phyloP scores from a whole-genome alignment of 2,329 filamentous ascomycete genomes.

The Fusarium tupiense region DNA sequence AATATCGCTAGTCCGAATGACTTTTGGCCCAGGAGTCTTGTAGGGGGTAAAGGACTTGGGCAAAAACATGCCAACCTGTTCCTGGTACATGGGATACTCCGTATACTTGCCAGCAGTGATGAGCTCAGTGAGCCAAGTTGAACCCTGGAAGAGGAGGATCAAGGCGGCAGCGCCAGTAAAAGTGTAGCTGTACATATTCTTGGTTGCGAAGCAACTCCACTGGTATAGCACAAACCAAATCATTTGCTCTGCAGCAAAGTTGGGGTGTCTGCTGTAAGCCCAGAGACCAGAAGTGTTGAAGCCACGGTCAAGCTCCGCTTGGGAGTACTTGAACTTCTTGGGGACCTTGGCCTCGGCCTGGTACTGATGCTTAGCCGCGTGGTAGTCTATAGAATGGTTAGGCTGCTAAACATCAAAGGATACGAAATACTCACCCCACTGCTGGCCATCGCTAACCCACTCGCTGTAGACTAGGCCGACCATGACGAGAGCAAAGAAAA shows the following conservation, averaged over 20 bases:
- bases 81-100: constrained; percentile 87
- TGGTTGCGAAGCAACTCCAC: constrained; percentile 82
- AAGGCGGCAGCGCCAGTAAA: constrained; percentile 75
- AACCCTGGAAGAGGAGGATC: constrained; percentile 86
- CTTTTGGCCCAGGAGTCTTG: constrained; percentile 54
- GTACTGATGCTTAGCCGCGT: constrained; percentile 82
- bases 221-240: constrained; percentile 91
- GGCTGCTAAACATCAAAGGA: not conserved
- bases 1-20: constrained; percentile 62
- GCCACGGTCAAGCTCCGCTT: constrained; percentile 86
- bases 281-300: constrained; percentile 88
- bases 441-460: constrained; percentile 88
- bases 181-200: constrained; percentile 81
- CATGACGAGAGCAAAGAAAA: constrained; percentile 57
- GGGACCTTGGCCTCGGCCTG: constrained; percentile 60
- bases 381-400: constrained; percentile 67
- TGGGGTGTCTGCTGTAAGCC: constrained; percentile 90
- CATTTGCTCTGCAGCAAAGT: constrained; percentile 91
- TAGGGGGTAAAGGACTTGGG: constrained; percentile 65
- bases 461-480: constrained; percentile 70
- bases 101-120: constrained; percentile 86
- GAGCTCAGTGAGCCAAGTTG: constrained; percentile 85
- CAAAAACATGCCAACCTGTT: constrained; percentile 83
- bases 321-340: constrained; percentile 58
- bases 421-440: constrained; percentile 73